Base-by-base conservation (phyloP, 495 filamentous ascomycete genomes). In the Xylaria palmicola region DNA sequence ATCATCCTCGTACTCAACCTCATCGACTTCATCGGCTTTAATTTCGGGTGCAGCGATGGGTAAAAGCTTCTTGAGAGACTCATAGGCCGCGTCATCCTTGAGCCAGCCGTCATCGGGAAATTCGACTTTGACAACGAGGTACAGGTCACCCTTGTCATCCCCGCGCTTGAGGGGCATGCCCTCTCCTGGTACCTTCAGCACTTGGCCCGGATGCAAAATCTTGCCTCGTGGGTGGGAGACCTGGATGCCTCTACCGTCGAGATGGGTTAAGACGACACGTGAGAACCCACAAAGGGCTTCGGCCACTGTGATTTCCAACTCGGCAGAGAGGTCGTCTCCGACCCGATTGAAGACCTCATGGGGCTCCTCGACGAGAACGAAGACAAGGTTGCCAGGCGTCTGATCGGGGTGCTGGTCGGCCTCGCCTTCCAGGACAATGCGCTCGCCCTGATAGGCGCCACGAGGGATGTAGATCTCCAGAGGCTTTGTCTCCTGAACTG, bases 381-480 rank as follows among this genome's bases (percentile, higher is more conserved):
- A 98, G 56, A 98, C 81, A 62, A 98, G 91, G 68, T 97, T 90
- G 48, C 94, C 94, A 4, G 93, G 95, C 36, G 90, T 91, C 72
- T 91, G 88, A 66, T 91, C 92, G 1, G 94, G 95, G 17, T 88
- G 80, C 71, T 98, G 94, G 67, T 98, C 94, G 8, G 95, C 94
- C 77, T 98, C 95, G 48, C 94, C 93, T 72, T 94, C 88, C 24
- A 98, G 77, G 12, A 95, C 85, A 63, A 98, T 96, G 52, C 85
- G 85, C 59, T 98, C 94, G 57, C 93, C 93, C 72, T 94, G 85
- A 79, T 84, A 86, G 36, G 92, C 88, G 44, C 94, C 94, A 39
- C 88, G 88, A 30, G 94, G 92, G 59, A 98, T 96, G 76, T 97
- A 98, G 37, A 98, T 86, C 75, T 98, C 95, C 44, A 98, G 76